A percentile compares a stretch with the other conserved stretches of the same genome.
Conservation (phyloP, 495 filamentous ascomycete genomes). For the Astrothelium subdiscretum region DNA sequence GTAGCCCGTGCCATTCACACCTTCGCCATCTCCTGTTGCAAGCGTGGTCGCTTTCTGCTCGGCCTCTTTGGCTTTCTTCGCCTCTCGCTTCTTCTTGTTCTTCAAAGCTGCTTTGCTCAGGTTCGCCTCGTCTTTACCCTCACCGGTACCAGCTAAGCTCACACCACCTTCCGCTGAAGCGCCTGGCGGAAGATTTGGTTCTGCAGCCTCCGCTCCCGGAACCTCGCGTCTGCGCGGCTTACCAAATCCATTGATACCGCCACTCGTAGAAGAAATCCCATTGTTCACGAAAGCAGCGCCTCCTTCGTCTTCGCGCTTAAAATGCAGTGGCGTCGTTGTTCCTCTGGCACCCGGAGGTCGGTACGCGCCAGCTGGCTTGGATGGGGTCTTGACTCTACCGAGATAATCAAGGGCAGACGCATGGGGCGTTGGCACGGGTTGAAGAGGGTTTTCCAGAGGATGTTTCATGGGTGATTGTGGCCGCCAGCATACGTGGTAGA, state of each 20-base stretch:
- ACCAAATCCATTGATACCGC: slow-evolving; percentile 63
- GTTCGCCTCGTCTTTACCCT: slow-evolving; percentile 50
- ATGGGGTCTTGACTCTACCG: slow-evolving; percentile 76
- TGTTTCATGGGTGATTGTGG: slow-evolving; percentile 52
- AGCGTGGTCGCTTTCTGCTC: slow-evolving; percentile 40
- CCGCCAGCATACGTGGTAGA: slow-evolving; percentile 88
- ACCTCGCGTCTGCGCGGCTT: slow-evolving; percentile 56
- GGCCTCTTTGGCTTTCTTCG: slow-evolving; percentile 80
- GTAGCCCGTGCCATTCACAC: slow-evolving; percentile 10
- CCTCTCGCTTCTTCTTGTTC: slow-evolving; percentile 98
- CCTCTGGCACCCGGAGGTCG: slow-evolving; percentile 93
- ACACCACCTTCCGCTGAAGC: slow-evolving; percentile 64
- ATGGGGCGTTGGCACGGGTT: slow-evolving; percentile 70
- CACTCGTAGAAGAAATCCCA: slow-evolving; percentile 48
- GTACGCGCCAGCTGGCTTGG: slow-evolving; percentile 90
- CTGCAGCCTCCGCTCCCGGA: slow-evolving; percentile 62
- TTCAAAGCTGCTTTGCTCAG: slow-evolving; percentile 81
- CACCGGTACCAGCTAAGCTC: slow-evolving; percentile 38
- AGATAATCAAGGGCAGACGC: slow-evolving; percentile 73
- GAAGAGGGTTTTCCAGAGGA: slow-evolving; percentile 59
- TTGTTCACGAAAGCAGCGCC: slow-evolving; percentile 81
- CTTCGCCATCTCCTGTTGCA: slow-evolving; percentile 24
- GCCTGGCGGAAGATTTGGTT: slow-evolving; percentile 50
- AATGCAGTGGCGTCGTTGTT: slow-evolving; percentile 74
- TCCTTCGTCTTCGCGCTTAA: slow-evolving; percentile 95